These are phyloP conservation scores for Colletotrichum magnum DNA, from an alignment of 2,329 filamentous ascomycete genomes.

Conservation along the genomic window DNA sequence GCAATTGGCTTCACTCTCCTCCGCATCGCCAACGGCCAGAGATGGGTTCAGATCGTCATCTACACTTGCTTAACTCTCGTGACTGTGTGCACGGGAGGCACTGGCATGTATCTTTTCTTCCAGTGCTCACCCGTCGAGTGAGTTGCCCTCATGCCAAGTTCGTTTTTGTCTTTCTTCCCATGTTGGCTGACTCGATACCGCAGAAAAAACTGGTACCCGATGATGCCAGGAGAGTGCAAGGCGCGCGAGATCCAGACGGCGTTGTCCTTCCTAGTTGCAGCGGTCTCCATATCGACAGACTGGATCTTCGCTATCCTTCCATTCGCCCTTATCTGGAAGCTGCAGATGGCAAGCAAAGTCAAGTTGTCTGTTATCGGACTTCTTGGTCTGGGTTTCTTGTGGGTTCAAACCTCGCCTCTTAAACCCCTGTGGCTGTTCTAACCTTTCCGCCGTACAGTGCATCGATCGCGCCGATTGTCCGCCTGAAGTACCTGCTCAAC, in stretches of 20 bases:
- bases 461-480: slow-evolving; percentile 35
- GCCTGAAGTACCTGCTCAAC: slow-evolving; percentile 34
- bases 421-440: too few relatives aligned
- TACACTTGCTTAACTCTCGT: slow-evolving; percentile 30
- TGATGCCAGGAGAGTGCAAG: slow-evolving; percentile 16
- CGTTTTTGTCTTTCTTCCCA: fast-evolving
- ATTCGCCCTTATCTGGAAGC: slow-evolving; percentile 34
- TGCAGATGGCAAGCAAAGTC: slow-evolving; percentile 31
- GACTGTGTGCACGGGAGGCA: slow-evolving; percentile 35
- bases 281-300: slow-evolving; percentile 34
- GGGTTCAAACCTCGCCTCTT: background rate
- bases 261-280: slow-evolving; percentile 34
- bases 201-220: slow-evolving; percentile 32
- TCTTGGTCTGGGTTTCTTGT: slow-evolving; percentile 35
- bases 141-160: background rate
- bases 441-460: slow-evolving; percentile 14
- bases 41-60: slow-evolving; percentile 36
- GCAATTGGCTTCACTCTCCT: slow-evolving; percentile 33
- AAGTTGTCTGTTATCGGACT: slow-evolving; percentile 33
- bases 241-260: slow-evolving; percentile 32
- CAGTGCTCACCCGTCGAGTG: slow-evolving; percentile 36
- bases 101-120: slow-evolving; percentile 39
- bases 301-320: slow-evolving; percentile 36
- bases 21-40: slow-evolving; percentile 31
- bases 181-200: background rate